Evolutionary conservation across 331 rosid species (phyloP), one percentile per base, ranked within the genome.

Genomic region (Arachis monticola): DNA sequence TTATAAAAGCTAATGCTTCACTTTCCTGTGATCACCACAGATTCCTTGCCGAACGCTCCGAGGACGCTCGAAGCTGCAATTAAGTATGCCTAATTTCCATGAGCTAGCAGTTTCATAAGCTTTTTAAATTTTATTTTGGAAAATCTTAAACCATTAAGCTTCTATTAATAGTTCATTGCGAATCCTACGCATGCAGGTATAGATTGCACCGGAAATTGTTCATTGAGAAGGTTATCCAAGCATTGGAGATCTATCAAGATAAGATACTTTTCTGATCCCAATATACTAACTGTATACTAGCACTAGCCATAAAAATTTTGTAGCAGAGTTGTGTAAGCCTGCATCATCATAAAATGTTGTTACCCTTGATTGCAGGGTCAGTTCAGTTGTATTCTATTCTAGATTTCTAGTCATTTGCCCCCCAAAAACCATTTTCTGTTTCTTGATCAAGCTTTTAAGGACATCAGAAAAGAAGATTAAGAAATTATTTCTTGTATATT

Each of bases 131-230:
- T 73, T 60, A 58, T 56, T 67, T 63, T 8, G 40, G 58, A 32
- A 47, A 40, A 72, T 35, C 55, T 27, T 82, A 35, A 68, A 41
- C 60, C 27, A 40, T 14, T 53, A 65, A 70, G 46, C 46, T 45
- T 52, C 57, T 53, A 45, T 30, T 42, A 30, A 58, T 65, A 46
- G 52, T 27, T 71, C 47, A 57, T 8, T 66, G 13, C 60, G 70
- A 44, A 46, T 79, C 71, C 74, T 84, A 11, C 58, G 47, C 72
- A 5, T 81, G 88, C 97, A 94, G 98, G 83, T 91, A 88, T 70
- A 88, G 98, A 62, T 86, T 91, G 89, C 96, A 94, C 72, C 66
- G 95, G 76, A 94, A 91, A 76, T 80, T 88, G 82, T 87, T 87
- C 42, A 72, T 90, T 5, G 90, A 85, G 81, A 92, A 92, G 82